phyloP scores from a whole-genome alignment of 352 stramenopile species.

The Pythium periplocum region DNA sequence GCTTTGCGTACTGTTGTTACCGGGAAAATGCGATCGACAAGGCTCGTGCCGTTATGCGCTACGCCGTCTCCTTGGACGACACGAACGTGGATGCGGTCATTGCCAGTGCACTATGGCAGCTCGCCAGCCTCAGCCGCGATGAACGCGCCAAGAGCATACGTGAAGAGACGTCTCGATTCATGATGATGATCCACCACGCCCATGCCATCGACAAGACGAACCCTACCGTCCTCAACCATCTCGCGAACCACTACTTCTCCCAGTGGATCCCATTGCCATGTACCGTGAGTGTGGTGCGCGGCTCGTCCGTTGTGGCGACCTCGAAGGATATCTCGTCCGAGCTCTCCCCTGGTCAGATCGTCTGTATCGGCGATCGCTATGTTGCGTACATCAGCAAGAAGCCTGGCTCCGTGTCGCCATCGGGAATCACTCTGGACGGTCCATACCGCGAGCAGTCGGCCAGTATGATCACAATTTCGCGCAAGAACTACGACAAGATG shows the following conservation, averaged over 20 bases:
- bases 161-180: conserved; percentile 86
- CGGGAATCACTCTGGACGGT: conserved; percentile 65
- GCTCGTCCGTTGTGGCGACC: conserved; percentile 79
- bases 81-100: conserved; percentile 95
- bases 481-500: conserved; percentile 90
- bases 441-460: conserved; percentile 76
- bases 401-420: conserved; percentile 52
- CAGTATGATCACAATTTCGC: conserved; percentile 52
- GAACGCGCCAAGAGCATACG: conserved; percentile 73
- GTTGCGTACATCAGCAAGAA: conserved; percentile 82
- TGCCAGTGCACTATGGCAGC: conserved; percentile 89
- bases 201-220: conserved; percentile 86
- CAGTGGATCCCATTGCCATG: conserved; percentile 93
- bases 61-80: conserved; percentile 77
- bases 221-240: conserved; percentile 93
- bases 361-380: conserved; percentile 92
- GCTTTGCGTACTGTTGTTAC: conserved; percentile 96
- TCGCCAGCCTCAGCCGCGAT: conserved; percentile 70
- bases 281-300: conserved; percentile 77
- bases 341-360: conserved; percentile 88
- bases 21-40: conserved; percentile 89
- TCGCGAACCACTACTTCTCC: conserved; percentile 98
- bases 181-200: conserved; percentile 90
- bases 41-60: conserved; percentile 78
- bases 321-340: conserved; percentile 86